Base-by-base conservation (phyloP, 176 grass and related monocot genomes). In the Panicum miliaceum region DNA sequence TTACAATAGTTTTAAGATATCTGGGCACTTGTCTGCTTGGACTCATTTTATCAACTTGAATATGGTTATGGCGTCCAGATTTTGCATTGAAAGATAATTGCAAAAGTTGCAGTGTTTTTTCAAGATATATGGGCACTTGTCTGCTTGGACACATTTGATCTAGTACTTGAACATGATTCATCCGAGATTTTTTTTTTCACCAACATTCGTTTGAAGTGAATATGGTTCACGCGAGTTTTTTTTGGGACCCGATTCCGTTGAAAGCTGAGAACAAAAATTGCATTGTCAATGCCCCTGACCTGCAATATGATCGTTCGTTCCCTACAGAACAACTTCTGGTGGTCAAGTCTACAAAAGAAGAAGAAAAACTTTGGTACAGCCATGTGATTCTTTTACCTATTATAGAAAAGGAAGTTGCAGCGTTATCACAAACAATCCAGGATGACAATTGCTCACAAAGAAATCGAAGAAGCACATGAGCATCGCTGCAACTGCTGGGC, bases 1-100 rank as follows among this genome's bases (percentile, higher is more conserved):
- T 59, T 8, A 22, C 71, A 68, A 50, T 15, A 48, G 61, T 46
- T 76, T 37, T 12, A 16, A 29, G 51, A 76, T 76, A 68, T 84
- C 51, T 35, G 9, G 26, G 68, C 26, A 51, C 34, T 54, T 9
- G 2, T 72, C 42, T 64, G 8, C 13, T 18, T 8, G 42, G 29
- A 42, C 53, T 53, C 22, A 19, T 83, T 64, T 63, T 13, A 35
- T 48, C 16, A 29, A 29, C 45, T 20, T 73, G 43, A 64, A 36
- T 64, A 35, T 34, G 62, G 62, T 40, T 40, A 22, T 36, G 0
- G 2, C 18, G 7, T 4, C 34, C 16, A 37, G 7, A 58, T 10
- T 58, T 53, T 23, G 2, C 7, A 10, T n/a, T 36, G 62, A 8
- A 34, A 65, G 0, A 8, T 19, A 14, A 19, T 13, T 15, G 34